Evolutionary conservation across 2,329 filamentous ascomycete genomes (phyloP), one percentile per base, ranked within the genome.

Genomic region (Zymoseptoria crescenta): DNA sequence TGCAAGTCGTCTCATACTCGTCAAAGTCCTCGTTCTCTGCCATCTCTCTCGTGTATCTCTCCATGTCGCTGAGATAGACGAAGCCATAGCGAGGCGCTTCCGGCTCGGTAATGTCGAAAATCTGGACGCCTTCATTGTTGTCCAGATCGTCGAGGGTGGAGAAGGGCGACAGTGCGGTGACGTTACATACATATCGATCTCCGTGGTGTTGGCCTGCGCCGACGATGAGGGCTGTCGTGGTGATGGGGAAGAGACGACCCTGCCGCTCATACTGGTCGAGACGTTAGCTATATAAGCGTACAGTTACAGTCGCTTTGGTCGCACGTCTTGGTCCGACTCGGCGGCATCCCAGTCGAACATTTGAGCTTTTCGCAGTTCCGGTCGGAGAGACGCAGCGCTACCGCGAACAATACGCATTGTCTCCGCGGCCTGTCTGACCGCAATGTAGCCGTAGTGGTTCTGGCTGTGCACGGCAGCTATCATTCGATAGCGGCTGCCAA

Each of bases 381-480:
- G 52, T 13, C 55, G 55, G 21, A 62, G 27, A 7, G 24, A 30
- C n/a, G 48, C 16, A 8, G 54, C 52, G 30, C 58, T 62, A 7
- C 52, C 24, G 4, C 30, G 56, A 5, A 59, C 24, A 2, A 56
- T 45, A 10, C 56, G 21, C 49, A 58, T 27, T 3, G 49, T 53
- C 13, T 49, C 6, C 10, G 59, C 30, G 54, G 60, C 66, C 16
- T 41, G 51, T 49, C 55, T 19, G 16, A 69, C 49, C 4, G 66
- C 64, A n/a, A 41, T 29, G 0, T 49, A 8, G 6, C 57, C 63
- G 28, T 65, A 65, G 16, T 64, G 59, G 59, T 62, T 67, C 54
- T 68, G 64, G 53, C 62, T 52, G 49, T 70, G 64, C n/a, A 66
- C 41, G 1, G 59, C 65, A 28, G 65, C 66, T 3, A 71, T 58